These are phyloP conservation scores for Arthrobotrys iridis DNA, from an alignment of 2,329 filamentous ascomycete species.

Conservation along the genomic window DNA sequence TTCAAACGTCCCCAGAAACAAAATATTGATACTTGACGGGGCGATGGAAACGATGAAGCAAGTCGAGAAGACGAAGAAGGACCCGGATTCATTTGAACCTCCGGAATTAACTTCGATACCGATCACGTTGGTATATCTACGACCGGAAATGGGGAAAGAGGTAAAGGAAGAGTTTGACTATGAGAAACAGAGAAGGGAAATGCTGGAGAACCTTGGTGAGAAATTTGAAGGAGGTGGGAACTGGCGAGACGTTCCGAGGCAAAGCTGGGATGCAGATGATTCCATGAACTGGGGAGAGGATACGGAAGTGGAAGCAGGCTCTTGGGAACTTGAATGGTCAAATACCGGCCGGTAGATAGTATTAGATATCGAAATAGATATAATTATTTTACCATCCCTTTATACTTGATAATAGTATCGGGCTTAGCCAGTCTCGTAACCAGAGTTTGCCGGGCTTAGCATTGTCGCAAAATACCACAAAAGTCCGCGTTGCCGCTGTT, in stretches of 20 bases:
- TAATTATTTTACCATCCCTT: too few relatives aligned
- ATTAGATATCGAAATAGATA: too few relatives aligned
- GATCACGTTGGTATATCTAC: slow-evolving; percentile 14
- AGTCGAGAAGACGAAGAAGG: background rate
- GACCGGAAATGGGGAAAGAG: background rate
- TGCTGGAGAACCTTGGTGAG: background rate
- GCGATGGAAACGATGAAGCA: slow-evolving; percentile 24
- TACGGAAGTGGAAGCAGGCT: background rate
- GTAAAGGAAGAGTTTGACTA: slow-evolving; percentile 18
- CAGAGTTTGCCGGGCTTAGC: too few relatives aligned
- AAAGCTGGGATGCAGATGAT: background rate
- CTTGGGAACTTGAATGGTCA: too few relatives aligned
- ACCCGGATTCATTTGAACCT: background rate
- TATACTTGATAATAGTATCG: too few relatives aligned
- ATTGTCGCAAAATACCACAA: background rate
- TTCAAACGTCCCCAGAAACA: background rate
- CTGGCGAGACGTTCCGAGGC: background rate
- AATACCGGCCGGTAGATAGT: too few relatives aligned
- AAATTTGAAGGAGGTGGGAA: background rate
- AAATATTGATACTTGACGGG: background rate
- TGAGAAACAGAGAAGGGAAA: slow-evolving; percentile 13
- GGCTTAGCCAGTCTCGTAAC: too few relatives aligned
- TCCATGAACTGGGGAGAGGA: background rate
- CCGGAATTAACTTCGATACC: background rate
- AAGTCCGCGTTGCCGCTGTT: background rate